A percentile compares a stretch with the other conserved stretches of the same genome.
These are phyloP conservation scores for Stachybotrys chartarum DNA, from an alignment of 2,329 filamentous ascomycete genomes.

Conservation along the genomic window DNA sequence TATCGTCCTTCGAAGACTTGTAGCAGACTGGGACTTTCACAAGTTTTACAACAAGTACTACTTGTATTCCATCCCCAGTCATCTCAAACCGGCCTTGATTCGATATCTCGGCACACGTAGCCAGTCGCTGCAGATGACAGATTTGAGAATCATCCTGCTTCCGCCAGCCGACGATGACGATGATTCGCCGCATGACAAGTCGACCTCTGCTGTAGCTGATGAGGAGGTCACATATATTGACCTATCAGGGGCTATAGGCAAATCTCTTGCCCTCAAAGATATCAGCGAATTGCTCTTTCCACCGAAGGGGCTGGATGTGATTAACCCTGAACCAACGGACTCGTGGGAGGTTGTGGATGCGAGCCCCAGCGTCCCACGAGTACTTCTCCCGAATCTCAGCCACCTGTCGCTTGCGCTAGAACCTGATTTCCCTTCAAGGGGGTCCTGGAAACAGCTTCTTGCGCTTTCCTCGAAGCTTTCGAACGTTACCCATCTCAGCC, in stretches of 20 bases:
- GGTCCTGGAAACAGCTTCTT: conserved; percentile 54
- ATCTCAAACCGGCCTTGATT: conserved; percentile 44
- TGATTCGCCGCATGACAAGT: conserved; percentile 10
- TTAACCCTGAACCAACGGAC: conserved; percentile 31
- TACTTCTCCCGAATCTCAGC: conserved; percentile 49
- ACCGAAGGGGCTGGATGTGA: conserved; percentile 9
- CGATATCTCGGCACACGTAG: conserved; percentile 39
- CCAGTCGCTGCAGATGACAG: conserved; percentile 40
- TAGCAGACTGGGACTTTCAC: conserved; percentile 47
- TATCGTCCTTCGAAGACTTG: conserved; percentile 41
- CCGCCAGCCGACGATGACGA: conserved; percentile 19
- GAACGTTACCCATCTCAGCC: conserved; percentile 51
- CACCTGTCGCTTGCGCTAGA: conserved; percentile 51
- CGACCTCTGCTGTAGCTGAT: conserved; percentile 9
- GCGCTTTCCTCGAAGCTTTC: conserved; percentile 43
- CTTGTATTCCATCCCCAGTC: conserved; percentile 46
- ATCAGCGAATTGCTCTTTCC: conserved; percentile 44
- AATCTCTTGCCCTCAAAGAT: conserved; percentile 44
- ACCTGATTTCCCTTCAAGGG: conserved; percentile 21
- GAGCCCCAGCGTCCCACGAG: conserved; percentile 21
- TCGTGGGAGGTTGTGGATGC: conserved; percentile 43
- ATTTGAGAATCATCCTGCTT: conserved; percentile 40
- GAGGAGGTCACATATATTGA: conserved; percentile 44
- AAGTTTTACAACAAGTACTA: conserved; percentile 49
- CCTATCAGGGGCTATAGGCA: conserved; percentile 43